Base-by-base conservation (phyloP, 1,139 yeast species). In the Diutina pseudorugosa region DNA sequence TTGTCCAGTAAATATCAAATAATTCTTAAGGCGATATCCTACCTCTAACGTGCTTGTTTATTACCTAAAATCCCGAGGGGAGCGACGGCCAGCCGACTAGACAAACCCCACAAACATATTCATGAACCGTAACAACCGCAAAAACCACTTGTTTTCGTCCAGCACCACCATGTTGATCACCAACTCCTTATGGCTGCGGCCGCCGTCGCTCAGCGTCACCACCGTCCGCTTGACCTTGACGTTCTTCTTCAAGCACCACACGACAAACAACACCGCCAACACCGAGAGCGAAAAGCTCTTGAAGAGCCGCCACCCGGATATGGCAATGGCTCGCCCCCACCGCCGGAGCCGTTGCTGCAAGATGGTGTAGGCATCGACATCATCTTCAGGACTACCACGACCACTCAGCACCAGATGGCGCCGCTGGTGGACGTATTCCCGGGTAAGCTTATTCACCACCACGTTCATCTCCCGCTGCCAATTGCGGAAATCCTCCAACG, bases 391-490 rank as follows among this genome's bases (percentile, higher is more conserved):
- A 6, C 44, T 45, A 16, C 25, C 51, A 16, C 33, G 52, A 43
- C 23, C 25, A 21, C 18, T 27, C 48, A 47, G 50, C 33, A 12
- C 20, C 27, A 47, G 43, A 14, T 30, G 36, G 18, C 27, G 50
- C 18, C 50, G 50, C 33, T 55, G 54, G 40, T 30, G 41, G 41
- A 69, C 60, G 51, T 67, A 67, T 55, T 74, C 78, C 51, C 68
- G 62, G 9, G 75, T 65, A 51, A 74, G 66, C 56, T 67, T 70
- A 53, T 68, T 70, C 52, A 74, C 69, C 41, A 73, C 67, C 52
- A 66, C 58, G 56, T 73, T 74, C 41, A 74, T 72, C 54, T 74
- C 77, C 14, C 70, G 68, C 59, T 74, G 79, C 79, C 79, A 74
- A 21, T 62, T 65, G 53, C 67, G 69, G 56, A 74, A 71, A 48